Evolutionary conservation across 352 stramenopile genomes (phyloP), one percentile per base, ranked within the genome.

Genomic region (Phytophthora foliorum): DNA sequence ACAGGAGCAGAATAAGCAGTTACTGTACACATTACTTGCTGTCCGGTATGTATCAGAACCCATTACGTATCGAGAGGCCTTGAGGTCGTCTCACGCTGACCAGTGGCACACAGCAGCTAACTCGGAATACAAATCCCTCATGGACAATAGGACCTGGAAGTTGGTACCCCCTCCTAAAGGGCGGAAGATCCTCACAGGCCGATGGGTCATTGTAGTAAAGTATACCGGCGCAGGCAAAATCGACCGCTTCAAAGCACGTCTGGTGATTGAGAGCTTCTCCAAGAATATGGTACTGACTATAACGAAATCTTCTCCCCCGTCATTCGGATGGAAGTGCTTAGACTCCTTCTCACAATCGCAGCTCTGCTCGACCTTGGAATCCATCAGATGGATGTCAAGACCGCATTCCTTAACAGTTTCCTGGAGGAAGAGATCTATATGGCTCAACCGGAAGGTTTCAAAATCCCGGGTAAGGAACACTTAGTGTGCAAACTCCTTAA

Each of bases 341-440:
- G 50, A 24, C 50, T 48, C 0, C 19, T 57, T 10, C 51, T 57
- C 8, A 38, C 51, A 29, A 46, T 48, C 1, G 34, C 19, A 46
- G 51, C 29, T 2, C 13, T 62, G 27, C 27, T 62, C 42, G 56
- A 79, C 36, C 67, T 57, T 19, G 57, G 69, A 29, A 52, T 72
- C 10, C 51, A 72, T n/a, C 66, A 78, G 36, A 72, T 72, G 42
- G 71, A 78, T 73, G 50, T 75, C 6, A 69, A 73, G 13, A 79
- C 61, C 3, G 65, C 65, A 3, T 74, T 74, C 24, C 39, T 66
- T 1, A 57, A 71, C 22, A 49, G 55, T 16, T 52, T 31, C 21
- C 45, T 75, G 3, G 52, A 69, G 6, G 56, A 72, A 19, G 49
- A 72, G 4, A 58, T 78, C 7, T 69, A 75, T 44, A 69, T 68